These are phyloP conservation scores for Achlya hypogyna DNA, from an alignment of 352 stramenopile species.

Conservation along the genomic window DNA sequence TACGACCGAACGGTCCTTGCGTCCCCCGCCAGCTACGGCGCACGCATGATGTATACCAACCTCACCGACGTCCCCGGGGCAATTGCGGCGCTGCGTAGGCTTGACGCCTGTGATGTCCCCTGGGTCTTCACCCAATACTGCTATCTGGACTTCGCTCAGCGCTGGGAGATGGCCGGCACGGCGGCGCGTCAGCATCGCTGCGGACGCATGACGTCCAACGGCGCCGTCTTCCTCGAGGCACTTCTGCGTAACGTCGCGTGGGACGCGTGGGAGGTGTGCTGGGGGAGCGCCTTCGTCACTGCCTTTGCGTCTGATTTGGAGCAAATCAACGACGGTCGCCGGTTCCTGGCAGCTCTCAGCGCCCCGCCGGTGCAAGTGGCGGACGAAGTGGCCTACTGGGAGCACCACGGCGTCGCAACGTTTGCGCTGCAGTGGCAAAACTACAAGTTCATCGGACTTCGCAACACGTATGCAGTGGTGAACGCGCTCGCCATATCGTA, in stretches of 20 bases:
- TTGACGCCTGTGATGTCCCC: not conserved
- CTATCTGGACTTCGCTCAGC: not conserved
- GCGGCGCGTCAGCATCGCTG: not conserved
- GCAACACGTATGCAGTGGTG: not conserved
- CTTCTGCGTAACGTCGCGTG: not conserved
- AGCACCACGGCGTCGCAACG: not conserved
- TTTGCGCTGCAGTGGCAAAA: slow-evolving; percentile 16
- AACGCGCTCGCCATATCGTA: not conserved
- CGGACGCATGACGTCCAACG: slow-evolving; percentile 2
- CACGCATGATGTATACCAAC: not conserved
- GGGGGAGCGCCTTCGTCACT: not conserved
- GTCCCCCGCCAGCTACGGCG: too few relatives aligned
- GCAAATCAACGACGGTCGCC: not conserved
- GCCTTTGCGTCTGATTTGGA: not conserved
- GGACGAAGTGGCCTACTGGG: not conserved
- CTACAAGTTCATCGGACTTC: not conserved
- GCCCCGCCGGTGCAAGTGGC: not conserved
- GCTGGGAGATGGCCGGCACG: not conserved
- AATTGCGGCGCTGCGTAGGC: not conserved
- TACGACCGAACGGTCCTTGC: too few relatives aligned
- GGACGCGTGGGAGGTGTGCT: not conserved
- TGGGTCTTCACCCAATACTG: slow-evolving; percentile 18
- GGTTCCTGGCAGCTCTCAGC: not conserved
- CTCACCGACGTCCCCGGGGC: not conserved
- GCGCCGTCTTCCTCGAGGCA: slow-evolving; percentile 7